Evolutionary conservation across 177 flowering plant species (phyloP).

Genomic region (Vitis hybrid): DNA sequence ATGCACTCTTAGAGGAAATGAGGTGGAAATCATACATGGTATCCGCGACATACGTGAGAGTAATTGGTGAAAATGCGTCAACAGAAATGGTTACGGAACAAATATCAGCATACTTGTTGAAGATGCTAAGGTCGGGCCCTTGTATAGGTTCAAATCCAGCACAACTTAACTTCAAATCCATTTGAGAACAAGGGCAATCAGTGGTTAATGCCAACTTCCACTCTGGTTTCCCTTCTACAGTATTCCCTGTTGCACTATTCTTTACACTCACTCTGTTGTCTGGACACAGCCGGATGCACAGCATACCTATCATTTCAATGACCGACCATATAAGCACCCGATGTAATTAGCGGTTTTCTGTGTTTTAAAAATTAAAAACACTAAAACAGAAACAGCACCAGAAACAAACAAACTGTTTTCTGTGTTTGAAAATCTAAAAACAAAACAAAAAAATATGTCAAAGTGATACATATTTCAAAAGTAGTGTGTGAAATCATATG

Average conservation of each 20-base stretch:
- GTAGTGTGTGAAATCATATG: no score
- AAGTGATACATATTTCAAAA: no score
- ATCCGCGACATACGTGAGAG: constrained; percentile 22
- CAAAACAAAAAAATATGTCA: no score
- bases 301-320: neutral
- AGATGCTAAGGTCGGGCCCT: constrained; percentile 3
- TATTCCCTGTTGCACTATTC: constrained; percentile 9
- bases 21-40: constrained; percentile 5
- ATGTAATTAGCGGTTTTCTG: no score
- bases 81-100: neutral
- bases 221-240: constrained; percentile 8
- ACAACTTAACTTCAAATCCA: constrained; percentile 8
- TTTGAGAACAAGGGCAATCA: constrained; percentile 17
- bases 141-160: constrained; percentile 15
- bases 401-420: no score
- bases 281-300: constrained; percentile 13
- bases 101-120: neutral
- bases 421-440: no score
- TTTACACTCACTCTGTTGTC: neutral
- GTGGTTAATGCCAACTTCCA: constrained; percentile 18
- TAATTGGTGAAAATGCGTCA: neutral
- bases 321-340: no score
- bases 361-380: no score
- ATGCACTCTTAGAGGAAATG: constrained; percentile 13
- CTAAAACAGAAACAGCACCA: no score